Percentiles rank a stretch among this genome's conserved stretches.
Evolutionary conservation across 192 early-diverging fungal species (phyloP).

Genomic region (Coemansia asiatica): DNA sequence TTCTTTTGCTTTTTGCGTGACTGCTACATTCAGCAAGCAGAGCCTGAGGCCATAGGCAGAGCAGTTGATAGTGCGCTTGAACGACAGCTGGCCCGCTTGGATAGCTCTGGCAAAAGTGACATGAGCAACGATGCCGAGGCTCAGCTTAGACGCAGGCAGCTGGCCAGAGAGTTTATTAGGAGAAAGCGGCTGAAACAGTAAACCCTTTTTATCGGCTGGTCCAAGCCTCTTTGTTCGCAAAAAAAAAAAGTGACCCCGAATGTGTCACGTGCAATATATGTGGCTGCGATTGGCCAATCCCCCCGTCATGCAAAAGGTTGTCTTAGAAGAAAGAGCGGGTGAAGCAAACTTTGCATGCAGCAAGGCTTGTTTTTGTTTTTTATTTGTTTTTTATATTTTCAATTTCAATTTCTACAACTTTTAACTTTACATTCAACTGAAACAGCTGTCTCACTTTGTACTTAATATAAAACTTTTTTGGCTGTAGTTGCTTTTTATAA

Average conservation of each 20-base stretch:
- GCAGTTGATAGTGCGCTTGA: conserved; percentile 11
- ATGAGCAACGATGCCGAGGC: background rate
- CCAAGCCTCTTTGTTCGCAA: too few relatives aligned
- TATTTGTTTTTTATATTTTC: background rate
- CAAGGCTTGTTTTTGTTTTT: conserved; percentile 6
- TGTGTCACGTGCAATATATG: background rate
- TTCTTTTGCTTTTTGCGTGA: conserved; percentile 40
- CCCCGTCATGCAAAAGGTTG: background rate
- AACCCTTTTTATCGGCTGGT: background rate
- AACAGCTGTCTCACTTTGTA: conserved; percentile 1
- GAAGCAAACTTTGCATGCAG: conserved; percentile 3
- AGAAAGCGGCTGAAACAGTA: background rate
- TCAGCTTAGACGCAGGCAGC: conserved; percentile 7
- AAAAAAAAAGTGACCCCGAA: background rate
- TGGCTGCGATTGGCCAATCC: background rate
- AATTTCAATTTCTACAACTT: background rate
- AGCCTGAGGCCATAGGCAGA: conserved; percentile 5
- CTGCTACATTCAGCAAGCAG: conserved; percentile 13
- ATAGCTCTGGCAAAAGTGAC: background rate
- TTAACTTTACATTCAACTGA: background rate
- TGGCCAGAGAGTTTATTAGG: background rate
- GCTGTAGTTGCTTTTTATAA: background rate
- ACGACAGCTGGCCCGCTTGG: background rate
- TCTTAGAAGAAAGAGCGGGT: background rate
- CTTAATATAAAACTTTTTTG: background rate